phyloP scores from a whole-genome alignment of 2,329 filamentous ascomycete genomes.

The Clonostachys rhizophaga region DNA sequence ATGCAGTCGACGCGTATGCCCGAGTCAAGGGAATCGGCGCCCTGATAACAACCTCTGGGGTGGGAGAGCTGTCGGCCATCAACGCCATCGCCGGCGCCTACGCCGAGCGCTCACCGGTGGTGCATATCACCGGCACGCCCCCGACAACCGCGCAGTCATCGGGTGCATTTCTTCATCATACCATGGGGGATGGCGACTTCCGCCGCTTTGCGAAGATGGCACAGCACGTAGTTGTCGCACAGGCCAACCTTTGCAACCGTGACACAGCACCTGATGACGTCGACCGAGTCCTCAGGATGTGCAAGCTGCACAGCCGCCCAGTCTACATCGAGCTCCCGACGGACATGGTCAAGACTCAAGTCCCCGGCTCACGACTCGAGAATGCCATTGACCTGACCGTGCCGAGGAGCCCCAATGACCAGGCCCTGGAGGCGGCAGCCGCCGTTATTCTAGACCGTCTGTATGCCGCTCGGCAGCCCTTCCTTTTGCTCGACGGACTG shows the following conservation, averaged over 20 bases:
- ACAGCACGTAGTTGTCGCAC: conserved; percentile 40
- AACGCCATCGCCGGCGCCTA: conserved; percentile 56
- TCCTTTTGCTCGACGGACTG: too few species aligned
- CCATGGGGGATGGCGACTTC: conserved; percentile 50
- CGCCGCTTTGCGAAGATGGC: conserved; percentile 44
- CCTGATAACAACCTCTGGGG: conserved; percentile 55
- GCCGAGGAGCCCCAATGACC: too few species aligned
- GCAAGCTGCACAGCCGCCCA: conserved; percentile 45
- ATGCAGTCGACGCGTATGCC: conserved; percentile 54
- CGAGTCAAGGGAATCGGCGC: conserved; percentile 44
- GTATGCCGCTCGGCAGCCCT: too few species aligned
- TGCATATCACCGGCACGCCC: conserved; percentile 54
- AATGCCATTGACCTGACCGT: too few species aligned
- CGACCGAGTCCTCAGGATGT: conserved; percentile 43
- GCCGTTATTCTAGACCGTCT: too few species aligned
- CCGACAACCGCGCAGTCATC: conserved; percentile 32
- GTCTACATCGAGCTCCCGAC: conserved; percentile 52
- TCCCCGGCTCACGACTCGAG: conserved; percentile 23
- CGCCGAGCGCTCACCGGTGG: conserved; percentile 48
- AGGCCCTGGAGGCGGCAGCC: too few species aligned
- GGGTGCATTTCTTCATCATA: conserved; percentile 44
- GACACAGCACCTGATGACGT: conserved; percentile 33
- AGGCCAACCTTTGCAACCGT: conserved; percentile 17
- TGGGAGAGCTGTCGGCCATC: conserved; percentile 52
- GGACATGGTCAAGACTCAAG: conserved; percentile 37